phyloP scores from a whole-genome alignment of 2,329 filamentous ascomycete genomes.

The Neonectria coccinea region DNA sequence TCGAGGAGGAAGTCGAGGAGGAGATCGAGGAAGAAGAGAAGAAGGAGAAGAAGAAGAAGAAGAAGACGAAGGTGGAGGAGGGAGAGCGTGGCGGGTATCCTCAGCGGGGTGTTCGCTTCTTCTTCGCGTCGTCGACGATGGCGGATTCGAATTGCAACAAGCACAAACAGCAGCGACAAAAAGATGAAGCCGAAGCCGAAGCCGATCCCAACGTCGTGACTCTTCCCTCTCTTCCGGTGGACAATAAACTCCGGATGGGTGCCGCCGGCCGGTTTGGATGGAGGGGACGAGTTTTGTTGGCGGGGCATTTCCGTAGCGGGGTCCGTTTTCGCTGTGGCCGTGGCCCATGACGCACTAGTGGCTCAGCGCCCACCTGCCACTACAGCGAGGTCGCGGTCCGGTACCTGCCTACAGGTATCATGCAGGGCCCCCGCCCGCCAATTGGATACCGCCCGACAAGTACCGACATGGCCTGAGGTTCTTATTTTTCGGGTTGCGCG shows the following conservation, averaged over 20 bases:
- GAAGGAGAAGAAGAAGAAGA: not conserved
- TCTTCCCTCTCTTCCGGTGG: conserved; percentile 2
- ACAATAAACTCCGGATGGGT: conserved; percentile 9
- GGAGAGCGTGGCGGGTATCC: conserved; percentile 32
- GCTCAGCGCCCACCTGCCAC: not conserved
- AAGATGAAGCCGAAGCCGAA: not conserved
- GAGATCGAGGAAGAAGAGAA: not conserved
- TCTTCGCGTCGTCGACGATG: conserved; percentile 15
- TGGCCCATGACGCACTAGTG: conserved; percentile 35
- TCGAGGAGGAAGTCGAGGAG: not conserved
- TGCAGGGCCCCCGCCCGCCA: conserved; percentile 31
- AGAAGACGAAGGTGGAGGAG: conserved; percentile 8
- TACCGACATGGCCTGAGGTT: conserved; percentile 43
- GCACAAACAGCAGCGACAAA: not conserved
- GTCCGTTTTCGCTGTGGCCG: conserved; percentile 40
- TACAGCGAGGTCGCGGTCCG: not conserved
- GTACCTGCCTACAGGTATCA: not conserved
- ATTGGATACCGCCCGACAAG: conserved; percentile 33
- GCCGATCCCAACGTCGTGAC: conserved; percentile 3
- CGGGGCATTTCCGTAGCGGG: conserved; percentile 45
- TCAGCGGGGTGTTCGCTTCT: conserved; percentile 25
- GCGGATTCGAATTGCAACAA: not conserved
- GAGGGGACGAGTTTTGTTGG: conserved; percentile 46
- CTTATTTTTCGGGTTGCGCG: conserved; percentile 17
- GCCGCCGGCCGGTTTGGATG: conserved; percentile 22